phyloP scores from a whole-genome alignment of 2,329 filamentous ascomycete species.

The Septoria petroselini region DNA sequence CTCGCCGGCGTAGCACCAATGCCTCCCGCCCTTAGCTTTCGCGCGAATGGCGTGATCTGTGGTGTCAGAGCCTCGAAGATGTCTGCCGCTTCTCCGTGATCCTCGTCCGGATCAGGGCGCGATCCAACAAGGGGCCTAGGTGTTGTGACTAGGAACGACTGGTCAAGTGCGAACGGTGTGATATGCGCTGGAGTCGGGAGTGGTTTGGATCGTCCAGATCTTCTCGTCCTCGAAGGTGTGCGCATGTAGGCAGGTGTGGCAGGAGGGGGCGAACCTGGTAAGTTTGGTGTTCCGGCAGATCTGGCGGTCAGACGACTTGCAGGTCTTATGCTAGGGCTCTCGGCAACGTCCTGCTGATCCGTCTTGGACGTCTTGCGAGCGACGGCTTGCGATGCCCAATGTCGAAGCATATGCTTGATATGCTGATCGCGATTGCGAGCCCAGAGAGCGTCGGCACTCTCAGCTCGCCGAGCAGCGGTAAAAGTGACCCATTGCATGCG shows the following conservation, averaged over 20 bases:
- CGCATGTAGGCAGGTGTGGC: slow-evolving; percentile 43
- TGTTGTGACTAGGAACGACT: slow-evolving; percentile 28
- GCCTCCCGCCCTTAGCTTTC: slow-evolving; percentile 39
- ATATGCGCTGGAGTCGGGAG: slow-evolving; percentile 33
- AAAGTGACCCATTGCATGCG: slow-evolving; percentile 59
- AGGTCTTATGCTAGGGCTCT: slow-evolving; percentile 33
- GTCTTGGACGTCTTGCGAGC: slow-evolving; percentile 26
- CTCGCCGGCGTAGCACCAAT: slow-evolving; percentile 22
- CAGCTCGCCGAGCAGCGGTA: slow-evolving; percentile 50
- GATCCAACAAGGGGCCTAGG: slow-evolving; percentile 28
- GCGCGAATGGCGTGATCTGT: slow-evolving; percentile 41
- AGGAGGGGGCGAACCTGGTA: slow-evolving; percentile 24
- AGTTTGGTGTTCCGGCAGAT: slow-evolving; percentile 23
- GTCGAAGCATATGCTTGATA: slow-evolving; percentile 53
- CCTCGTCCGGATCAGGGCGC: slow-evolving; percentile 7
- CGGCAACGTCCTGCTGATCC: slow-evolving; percentile 1
- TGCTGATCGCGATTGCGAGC: slow-evolving; percentile 56
- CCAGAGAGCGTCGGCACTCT: slow-evolving; percentile 53
- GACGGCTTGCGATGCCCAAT: slow-evolving; percentile 51
- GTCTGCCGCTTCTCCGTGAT: slow-evolving; percentile 12
- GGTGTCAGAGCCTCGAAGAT: slow-evolving; percentile 31
- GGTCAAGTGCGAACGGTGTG: slow-evolving; percentile 35
- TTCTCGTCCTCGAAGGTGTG: slow-evolving; percentile 42
- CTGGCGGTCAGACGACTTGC: slow-evolving; percentile 32
- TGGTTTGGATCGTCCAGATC: slow-evolving; percentile 30